phyloP scores from a whole-genome alignment of 805 yeast genomes.

The Candida pseudofarinosa region DNA sequence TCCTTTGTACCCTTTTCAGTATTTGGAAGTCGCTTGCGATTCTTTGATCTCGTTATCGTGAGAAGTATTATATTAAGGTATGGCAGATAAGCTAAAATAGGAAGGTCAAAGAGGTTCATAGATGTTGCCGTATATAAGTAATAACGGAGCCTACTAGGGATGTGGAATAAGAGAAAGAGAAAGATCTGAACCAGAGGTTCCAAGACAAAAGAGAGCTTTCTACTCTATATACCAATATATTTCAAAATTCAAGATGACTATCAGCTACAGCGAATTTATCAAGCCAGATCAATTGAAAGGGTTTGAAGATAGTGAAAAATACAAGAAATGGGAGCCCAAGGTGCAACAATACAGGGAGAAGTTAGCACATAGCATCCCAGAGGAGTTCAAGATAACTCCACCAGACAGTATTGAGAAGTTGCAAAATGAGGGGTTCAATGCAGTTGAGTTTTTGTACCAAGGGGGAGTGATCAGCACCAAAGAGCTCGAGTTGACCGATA shows the following conservation, averaged over 20 bases:
- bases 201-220: no score
- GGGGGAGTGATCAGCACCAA: constrained; percentile 28
- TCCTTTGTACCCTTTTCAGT: no score
- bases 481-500: constrained; percentile 38
- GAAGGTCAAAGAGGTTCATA: neutral
- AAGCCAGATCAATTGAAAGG: constrained; percentile 26
- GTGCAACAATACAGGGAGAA: constrained; percentile 35
- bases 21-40: neutral
- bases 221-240: no score
- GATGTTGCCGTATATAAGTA: neutral
- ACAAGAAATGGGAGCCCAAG: constrained; percentile 42
- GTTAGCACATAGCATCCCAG: constrained; percentile 24
- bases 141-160: no score
- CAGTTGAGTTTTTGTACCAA: constrained; percentile 32
- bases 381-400: constrained; percentile 26
- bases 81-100: neutral
- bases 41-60: neutral
- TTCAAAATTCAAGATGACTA: constrained; percentile 5
- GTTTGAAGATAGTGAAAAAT: constrained; percentile 42
- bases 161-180: no score
- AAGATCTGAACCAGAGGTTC: no score
- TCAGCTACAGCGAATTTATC: constrained; percentile 21
- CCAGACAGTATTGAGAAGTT: constrained; percentile 31
- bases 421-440: constrained; percentile 30
- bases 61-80: neutral